Conservation (phyloP, 2,329 filamentous ascomycete species). For the Trichophyton rubrum region DNA sequence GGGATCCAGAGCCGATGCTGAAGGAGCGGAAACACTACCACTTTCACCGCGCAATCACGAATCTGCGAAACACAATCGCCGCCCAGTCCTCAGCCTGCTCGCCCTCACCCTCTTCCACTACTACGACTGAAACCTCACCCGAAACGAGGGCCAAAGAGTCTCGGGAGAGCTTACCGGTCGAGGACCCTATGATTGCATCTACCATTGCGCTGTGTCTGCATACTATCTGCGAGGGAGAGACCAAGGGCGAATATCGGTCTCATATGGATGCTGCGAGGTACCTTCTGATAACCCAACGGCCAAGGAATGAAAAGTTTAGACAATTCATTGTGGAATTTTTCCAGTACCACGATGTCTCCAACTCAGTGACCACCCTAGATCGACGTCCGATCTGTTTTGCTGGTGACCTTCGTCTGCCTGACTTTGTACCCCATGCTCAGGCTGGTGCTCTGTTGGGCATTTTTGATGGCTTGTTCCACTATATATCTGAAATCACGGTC, state of each 20-base stretch:
- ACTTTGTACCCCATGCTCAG: conserved; percentile 43
- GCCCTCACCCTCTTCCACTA: not conserved
- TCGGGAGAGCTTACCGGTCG: conserved; percentile 26
- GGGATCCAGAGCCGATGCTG: conserved; percentile 39
- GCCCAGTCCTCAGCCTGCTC: conserved; percentile 14
- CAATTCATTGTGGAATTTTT: conserved; percentile 66
- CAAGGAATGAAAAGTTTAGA: conserved; percentile 54
- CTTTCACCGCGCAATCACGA: conserved; percentile 33
- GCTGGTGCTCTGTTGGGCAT: conserved; percentile 60
- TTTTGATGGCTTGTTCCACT: conserved; percentile 66
- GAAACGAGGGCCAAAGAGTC: conserved; percentile 19
- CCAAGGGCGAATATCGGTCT: conserved; percentile 59
- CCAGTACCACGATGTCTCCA: conserved; percentile 61
- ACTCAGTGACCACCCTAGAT: conserved; percentile 44
- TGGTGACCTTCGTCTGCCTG: conserved; percentile 41
- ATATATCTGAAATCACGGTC: conserved; percentile 65
- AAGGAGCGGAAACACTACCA: conserved; percentile 45
- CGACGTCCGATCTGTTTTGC: conserved; percentile 42
- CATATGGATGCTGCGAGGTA: conserved; percentile 66
- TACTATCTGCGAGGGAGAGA: conserved; percentile 48
- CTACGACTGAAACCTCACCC: not conserved
- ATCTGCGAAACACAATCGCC: conserved; percentile 31
- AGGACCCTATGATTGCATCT: conserved; percentile 50
- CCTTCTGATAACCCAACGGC: conserved; percentile 51
- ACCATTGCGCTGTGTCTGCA: conserved; percentile 49